Evolutionary conservation across 805 yeast genomes (phyloP).

Genomic region (Schizosaccharomyces cryophilus): DNA sequence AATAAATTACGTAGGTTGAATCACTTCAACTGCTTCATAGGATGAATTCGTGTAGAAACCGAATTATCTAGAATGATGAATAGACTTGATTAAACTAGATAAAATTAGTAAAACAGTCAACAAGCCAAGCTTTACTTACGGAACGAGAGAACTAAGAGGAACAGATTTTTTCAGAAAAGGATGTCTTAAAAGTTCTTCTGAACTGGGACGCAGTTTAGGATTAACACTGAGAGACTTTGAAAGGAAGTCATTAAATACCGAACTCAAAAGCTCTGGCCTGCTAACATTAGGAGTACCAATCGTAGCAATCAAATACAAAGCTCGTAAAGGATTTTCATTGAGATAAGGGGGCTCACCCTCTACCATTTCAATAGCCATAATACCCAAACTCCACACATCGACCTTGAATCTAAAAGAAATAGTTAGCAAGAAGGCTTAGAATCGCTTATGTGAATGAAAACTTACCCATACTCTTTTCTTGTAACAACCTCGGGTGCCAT

Average conservation of each 20-base stretch:
- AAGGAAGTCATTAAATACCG: constrained; percentile 41
- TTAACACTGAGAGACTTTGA: constrained; percentile 61
- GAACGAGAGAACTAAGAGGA: constrained; percentile 8
- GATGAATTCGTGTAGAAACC: neutral
- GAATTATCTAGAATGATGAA: neutral
- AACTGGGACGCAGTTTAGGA: constrained; percentile 56
- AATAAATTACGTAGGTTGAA: neutral
- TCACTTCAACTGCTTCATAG: neutral
- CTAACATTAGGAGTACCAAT: constrained; percentile 89
- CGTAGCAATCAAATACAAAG: constrained; percentile 79
- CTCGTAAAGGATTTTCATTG: constrained; percentile 86
- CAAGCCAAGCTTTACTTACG: neutral
- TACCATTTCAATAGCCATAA: constrained; percentile 95
- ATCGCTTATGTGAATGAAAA: neutral
- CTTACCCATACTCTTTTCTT: constrained; percentile 69
- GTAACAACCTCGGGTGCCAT: constrained; percentile 99
- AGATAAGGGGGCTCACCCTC: constrained; percentile 97
- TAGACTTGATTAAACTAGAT: neutral
- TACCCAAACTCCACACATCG: constrained; percentile 94
- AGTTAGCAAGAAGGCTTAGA: neutral
- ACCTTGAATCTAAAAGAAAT: constrained; percentile 31
- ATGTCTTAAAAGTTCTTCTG: constrained; percentile 35
- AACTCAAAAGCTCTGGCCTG: constrained; percentile 58
- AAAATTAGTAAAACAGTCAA: neutral
- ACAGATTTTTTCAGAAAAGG: constrained; percentile 10